Conservation (phyloP, 768 basidiomycete species). For the Galerina sulciceps region DNA sequence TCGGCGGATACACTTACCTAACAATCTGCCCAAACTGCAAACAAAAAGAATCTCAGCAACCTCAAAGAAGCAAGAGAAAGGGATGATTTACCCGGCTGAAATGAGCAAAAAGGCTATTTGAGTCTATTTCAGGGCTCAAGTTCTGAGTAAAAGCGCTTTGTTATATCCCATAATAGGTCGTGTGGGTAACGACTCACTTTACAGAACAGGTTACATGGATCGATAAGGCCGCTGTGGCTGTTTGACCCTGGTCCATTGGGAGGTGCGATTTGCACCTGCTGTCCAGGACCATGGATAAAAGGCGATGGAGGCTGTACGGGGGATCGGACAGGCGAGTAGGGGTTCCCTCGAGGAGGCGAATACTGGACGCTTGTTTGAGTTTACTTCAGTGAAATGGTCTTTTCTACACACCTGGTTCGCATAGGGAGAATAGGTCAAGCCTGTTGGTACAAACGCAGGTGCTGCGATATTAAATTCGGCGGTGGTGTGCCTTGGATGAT, state of each 20-base stretch:
- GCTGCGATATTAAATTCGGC: constrained; percentile 77
- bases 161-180: not conserved
- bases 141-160: constrained; percentile 52
- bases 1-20: constrained; percentile 49
- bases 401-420: constrained; percentile 54
- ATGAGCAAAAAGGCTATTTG: constrained; percentile 80
- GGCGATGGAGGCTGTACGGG: constrained; percentile 49
- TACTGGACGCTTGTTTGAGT: constrained; percentile 38
- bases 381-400: not conserved
- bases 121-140: constrained; percentile 83
- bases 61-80: constrained; percentile 7
- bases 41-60: constrained; percentile 15
- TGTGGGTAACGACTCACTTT: constrained; percentile 53
- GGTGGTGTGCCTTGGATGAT: constrained; percentile 67
- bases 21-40: constrained; percentile 86
- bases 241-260: constrained; percentile 72
- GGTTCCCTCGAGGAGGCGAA: constrained; percentile 67
- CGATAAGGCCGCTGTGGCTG: constrained; percentile 87
- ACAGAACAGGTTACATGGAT: constrained; percentile 90
- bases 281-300: constrained; percentile 87
- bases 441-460: constrained; percentile 76
- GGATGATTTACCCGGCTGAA: constrained; percentile 69
- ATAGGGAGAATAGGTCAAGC: constrained; percentile 61
- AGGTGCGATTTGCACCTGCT: constrained; percentile 87
- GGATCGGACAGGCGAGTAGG: constrained; percentile 46